Base-by-base conservation (phyloP, 768 basidiomycete species). In the Xerocomellus intermedius region DNA sequence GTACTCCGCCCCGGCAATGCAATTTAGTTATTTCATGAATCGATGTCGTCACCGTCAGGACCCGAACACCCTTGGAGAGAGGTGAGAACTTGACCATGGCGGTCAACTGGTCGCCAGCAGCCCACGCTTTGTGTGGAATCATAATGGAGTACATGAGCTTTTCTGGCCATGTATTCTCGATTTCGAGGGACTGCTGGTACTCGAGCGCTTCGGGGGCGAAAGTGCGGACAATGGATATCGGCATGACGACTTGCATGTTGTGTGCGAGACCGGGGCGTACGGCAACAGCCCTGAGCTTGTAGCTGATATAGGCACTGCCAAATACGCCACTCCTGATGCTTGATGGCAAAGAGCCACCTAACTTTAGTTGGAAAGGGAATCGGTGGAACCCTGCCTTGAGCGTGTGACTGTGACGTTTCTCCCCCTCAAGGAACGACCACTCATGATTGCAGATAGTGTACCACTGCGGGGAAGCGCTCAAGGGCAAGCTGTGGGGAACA, bases 61-160 rank as follows among this genome's bases (percentile, higher is more conserved):
- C 86, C 43, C 78, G 75, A 6, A 89, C 86, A 8, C 96, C 96
- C 70, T 98, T 98, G 37, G 79, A 75, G 21, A 97, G 74, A 0
- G 96, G 94, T 33, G 85, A 84, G 68, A 97, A 91, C 69, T 96
- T 97, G 70, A 93, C 81, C 13, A 87, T 74, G 0, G 91, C 87
- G 0, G 88, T 87, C 52, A 97, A 74, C 10, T 79, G 80, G 71
- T 98, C 94, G 7, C 94, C 95, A 0, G 87, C 89, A 0, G 94
- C 91, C 85, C 90, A 98, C 0, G 95, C 96, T 67, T 95, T 96
- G 79, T 96, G 94, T 0, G 95, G 95, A 32, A 98, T 73, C 75
- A 94, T 89, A 66, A 93, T 83, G 6, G 89, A 86, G 70, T 96
- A 98, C 94, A 95, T 96, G 73, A 97, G 76, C 75, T 98, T 98